Percentiles rank a stretch among this genome's conserved stretches.
These are phyloP conservation scores for Plasmodium reichenowi DNA, from an alignment of 169 alveolate species.

Conservation along the genomic window DNA sequence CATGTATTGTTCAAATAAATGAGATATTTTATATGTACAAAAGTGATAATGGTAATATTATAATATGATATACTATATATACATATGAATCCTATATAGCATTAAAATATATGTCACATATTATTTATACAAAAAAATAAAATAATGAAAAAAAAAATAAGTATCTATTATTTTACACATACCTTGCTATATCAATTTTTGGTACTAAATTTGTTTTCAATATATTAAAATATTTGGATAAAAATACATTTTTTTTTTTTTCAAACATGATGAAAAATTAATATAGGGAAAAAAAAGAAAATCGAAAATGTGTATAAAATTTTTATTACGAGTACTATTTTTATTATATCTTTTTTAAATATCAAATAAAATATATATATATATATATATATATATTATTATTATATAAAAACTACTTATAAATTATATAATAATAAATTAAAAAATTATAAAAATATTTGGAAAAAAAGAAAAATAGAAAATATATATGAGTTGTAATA, in stretches of 20 bases:
- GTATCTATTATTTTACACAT: constrained; percentile 4
- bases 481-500: too few relatives aligned
- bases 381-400: background rate
- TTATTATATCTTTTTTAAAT: background rate
- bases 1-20: too few relatives aligned
- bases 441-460: too few relatives aligned
- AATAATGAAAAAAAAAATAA: background rate
- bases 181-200: constrained; percentile 59
- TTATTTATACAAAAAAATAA: background rate
- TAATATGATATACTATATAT: too few relatives aligned
- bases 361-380: background rate
- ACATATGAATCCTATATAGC: background rate
- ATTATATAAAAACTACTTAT: background rate
- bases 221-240: constrained; percentile 46
- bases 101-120: background rate
- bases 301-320: background rate
- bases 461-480: too few relatives aligned
- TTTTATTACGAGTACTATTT: constrained; percentile 13
- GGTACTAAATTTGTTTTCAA: constrained; percentile 47
- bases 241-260: constrained; percentile 26
- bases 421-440: too few relatives aligned
- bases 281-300: background rate
- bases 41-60: too few relatives aligned
- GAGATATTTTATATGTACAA: too few relatives aligned
- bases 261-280: constrained; percentile 19